Conservation (phyloP, 192 early-diverging fungal genomes). For the Podila verticillata region DNA sequence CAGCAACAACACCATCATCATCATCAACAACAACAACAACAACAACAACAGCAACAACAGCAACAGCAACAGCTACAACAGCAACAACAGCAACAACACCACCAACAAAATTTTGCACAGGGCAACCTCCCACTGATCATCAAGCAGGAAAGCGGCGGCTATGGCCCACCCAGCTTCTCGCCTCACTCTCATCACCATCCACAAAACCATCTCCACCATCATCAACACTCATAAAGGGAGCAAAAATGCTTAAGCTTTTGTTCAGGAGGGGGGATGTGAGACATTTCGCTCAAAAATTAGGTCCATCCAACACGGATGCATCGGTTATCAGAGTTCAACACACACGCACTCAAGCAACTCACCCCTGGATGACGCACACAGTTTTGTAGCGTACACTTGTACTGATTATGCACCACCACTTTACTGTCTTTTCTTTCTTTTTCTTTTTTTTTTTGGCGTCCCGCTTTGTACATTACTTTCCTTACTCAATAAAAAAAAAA, state of each 20-base stretch:
- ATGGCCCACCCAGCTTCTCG: not conserved
- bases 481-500: too few species aligned
- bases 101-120: not conserved
- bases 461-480: too few species aligned
- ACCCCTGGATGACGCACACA: not conserved
- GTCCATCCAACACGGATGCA: too few species aligned
- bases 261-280: too few species aligned
- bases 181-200: constrained; percentile 1
- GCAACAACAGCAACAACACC: not conserved
- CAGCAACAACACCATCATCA: not conserved
- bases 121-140: not conserved
- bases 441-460: not conserved
- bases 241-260: too few species aligned
- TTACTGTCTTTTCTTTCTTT: not conserved
- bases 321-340: too few species aligned
- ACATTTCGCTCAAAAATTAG: too few species aligned
- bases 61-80: not conserved
- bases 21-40: not conserved
- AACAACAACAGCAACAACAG: not conserved
- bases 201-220: constrained; percentile 10
- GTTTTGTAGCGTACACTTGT: not conserved
- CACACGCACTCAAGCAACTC: too few species aligned
- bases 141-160: not conserved
- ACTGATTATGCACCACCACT: not conserved
- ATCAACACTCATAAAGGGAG: not conserved